phyloP scores from a whole-genome alignment of 1,284 basidiomycete genomes.

The Lentinus polychrous region DNA sequence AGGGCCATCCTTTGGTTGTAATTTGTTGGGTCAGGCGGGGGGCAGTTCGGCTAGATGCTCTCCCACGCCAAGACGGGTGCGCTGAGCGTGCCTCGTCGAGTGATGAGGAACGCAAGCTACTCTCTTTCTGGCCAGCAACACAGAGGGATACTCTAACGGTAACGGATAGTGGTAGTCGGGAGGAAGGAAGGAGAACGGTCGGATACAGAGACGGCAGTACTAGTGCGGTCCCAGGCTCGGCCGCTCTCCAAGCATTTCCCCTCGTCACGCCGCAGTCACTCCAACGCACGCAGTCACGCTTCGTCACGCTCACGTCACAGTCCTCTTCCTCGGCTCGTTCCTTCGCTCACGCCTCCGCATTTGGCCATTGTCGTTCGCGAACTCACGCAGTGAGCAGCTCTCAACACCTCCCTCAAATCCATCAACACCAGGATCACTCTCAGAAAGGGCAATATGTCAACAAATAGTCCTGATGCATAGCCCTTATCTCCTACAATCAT shows the following conservation, averaged over 20 bases:
- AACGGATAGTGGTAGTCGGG: constrained; percentile 2
- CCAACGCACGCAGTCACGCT: neutral
- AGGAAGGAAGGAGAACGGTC: neutral
- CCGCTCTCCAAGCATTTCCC: no score
- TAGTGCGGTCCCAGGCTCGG: neutral
- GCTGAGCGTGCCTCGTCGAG: constrained; percentile 6
- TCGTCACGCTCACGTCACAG: neutral
- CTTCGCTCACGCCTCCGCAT: no score
- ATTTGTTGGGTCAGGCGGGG: constrained; percentile 17
- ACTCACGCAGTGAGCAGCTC: no score
- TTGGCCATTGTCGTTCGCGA: no score
- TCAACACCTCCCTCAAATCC: no score
- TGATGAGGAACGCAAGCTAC: constrained; percentile 2
- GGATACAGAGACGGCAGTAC: neutral
- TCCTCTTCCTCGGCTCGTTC: no score
- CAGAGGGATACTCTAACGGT: no score
- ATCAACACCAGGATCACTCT: no score
- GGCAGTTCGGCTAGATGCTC: constrained; percentile 14
- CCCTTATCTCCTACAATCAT: no score
- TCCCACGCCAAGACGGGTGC: constrained; percentile 23
- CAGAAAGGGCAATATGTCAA: no score
- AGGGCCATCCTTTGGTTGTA: constrained; percentile 21
- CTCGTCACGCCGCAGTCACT: neutral
- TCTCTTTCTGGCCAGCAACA: neutral
- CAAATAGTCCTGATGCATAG: no score